Evolutionary conservation across 2,329 filamentous ascomycete genomes (phyloP).

Genomic region (Botrytis porri): DNA sequence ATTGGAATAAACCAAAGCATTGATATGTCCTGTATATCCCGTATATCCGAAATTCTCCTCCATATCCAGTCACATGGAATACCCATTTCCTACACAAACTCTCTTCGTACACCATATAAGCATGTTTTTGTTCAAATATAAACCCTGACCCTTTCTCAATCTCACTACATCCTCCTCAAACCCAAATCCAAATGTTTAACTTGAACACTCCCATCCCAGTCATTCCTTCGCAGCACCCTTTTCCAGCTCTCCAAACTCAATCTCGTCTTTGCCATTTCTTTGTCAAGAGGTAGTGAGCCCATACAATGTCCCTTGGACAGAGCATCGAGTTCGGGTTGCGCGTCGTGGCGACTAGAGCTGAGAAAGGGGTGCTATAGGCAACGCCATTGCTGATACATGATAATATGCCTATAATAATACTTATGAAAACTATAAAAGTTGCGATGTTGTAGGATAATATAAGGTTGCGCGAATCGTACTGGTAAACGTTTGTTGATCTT

Average conservation of each 20-base stretch:
- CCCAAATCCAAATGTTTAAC: not conserved
- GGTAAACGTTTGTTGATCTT: constrained; percentile 1
- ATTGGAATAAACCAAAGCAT: not conserved
- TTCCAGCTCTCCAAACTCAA: not conserved
- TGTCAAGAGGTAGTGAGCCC: not conserved
- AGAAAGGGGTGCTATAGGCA: constrained; percentile 22
- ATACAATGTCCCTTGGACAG: constrained; percentile 10
- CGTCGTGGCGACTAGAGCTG: constrained; percentile 22
- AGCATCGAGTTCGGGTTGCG: constrained; percentile 15
- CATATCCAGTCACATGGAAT: too few species aligned
- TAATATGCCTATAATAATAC: not conserved
- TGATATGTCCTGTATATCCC: too few species aligned
- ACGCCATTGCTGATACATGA: constrained; percentile 21
- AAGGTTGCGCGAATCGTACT: not conserved
- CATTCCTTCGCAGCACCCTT: not conserved
- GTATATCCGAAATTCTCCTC: not conserved
- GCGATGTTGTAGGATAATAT: constrained; percentile 12
- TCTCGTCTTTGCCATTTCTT: not conserved
- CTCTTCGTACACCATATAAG: not conserved
- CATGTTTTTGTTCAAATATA: not conserved
- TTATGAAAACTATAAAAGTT: not conserved
- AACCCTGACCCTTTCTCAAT: not conserved
- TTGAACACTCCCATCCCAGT: not conserved
- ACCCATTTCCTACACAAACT: not conserved
- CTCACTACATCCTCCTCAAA: not conserved